A percentile compares a stretch with the other conserved stretches of the same genome.
These are phyloP conservation scores for Acanthamoeba culbertsoni DNA, from an alignment of 208 protist genomes.

Conservation along the genomic window DNA sequence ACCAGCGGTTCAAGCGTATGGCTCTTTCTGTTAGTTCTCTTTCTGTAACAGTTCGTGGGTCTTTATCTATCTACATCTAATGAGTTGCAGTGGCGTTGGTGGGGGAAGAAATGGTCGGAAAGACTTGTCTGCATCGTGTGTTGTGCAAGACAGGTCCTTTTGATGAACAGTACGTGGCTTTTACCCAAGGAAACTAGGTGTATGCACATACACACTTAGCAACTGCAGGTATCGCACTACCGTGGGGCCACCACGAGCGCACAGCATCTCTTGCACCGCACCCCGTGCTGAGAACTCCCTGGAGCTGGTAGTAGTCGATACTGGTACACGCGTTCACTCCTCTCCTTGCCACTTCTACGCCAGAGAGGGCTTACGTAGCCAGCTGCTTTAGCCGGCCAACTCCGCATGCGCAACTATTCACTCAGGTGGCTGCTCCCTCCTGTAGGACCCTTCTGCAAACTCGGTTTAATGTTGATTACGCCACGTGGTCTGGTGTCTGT, in stretches of 20 bases:
- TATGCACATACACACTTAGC: background rate
- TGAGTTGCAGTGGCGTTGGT: background rate
- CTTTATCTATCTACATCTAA: too few relatives aligned
- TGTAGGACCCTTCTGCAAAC: background rate
- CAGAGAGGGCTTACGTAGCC: too few relatives aligned
- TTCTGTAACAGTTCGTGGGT: too few relatives aligned
- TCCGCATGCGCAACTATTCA: constrained; percentile 1
- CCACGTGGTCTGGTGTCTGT: background rate
- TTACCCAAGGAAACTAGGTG: background rate
- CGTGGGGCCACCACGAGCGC: background rate
- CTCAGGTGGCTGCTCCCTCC: background rate
- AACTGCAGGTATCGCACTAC: background rate
- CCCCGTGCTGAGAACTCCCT: background rate
- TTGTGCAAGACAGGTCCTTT: background rate
- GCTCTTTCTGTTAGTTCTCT: too few relatives aligned
- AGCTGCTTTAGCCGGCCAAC: background rate
- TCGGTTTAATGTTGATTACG: background rate
- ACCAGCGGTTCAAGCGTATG: too few relatives aligned
- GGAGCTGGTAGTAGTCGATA: background rate
- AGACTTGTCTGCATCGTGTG: background rate
- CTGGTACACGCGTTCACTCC: background rate
- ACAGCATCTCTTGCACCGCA: background rate
- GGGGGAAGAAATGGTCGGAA: background rate
- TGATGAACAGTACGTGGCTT: background rate
- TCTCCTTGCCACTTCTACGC: too few relatives aligned